Conservation (phyloP, 495 filamentous ascomycete species). For the Penicillium antarcticum region DNA sequence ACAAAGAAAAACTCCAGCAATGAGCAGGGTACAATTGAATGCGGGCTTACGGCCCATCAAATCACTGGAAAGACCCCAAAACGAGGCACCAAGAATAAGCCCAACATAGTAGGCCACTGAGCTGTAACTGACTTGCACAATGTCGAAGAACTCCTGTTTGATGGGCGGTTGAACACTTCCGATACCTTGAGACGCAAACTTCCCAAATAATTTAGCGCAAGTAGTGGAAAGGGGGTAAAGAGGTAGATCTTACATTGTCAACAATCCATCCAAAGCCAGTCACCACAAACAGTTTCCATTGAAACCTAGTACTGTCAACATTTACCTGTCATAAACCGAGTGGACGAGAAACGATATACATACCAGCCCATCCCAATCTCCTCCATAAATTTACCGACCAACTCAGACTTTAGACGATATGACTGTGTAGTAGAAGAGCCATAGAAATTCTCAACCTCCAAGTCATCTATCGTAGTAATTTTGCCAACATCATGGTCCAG, state of each 20-base stretch:
- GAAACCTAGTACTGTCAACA: constrained; percentile 20
- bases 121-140: constrained; percentile 31
- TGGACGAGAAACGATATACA: background rate
- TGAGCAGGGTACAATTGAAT: constrained; percentile 28
- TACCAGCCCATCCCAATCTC: constrained; percentile 36
- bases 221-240: background rate
- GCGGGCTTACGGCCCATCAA: constrained; percentile 30
- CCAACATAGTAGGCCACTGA: constrained; percentile 35
- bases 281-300: constrained; percentile 32
- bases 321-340: background rate
- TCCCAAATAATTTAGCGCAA: background rate
- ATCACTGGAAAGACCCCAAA: constrained; percentile 34
- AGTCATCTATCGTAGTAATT: constrained; percentile 17
- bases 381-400: constrained; percentile 29
- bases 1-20: constrained; percentile 28
- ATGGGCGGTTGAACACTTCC: constrained; percentile 30
- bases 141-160: constrained; percentile 24
- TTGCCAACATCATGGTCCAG: constrained; percentile 17
- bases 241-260: constrained; percentile 24
- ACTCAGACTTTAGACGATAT: constrained; percentile 33
- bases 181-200: constrained; percentile 34
- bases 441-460: constrained; percentile 27
- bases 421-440: constrained; percentile 29
- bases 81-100: constrained; percentile 32
- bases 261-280: constrained; percentile 37